phyloP scores from a whole-genome alignment of 2,329 filamentous ascomycete species.

The Fusarium fracticaudum region DNA sequence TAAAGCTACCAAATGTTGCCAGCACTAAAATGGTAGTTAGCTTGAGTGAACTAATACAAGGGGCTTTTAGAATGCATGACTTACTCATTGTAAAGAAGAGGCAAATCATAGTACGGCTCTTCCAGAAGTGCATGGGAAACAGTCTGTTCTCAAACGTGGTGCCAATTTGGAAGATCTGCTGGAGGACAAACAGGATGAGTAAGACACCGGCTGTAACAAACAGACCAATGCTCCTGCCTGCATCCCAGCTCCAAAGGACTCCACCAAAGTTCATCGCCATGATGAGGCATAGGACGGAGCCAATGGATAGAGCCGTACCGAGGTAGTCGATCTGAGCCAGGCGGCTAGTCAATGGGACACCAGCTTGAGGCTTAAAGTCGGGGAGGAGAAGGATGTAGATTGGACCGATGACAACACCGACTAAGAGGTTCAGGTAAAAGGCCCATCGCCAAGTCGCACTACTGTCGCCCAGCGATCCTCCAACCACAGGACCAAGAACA shows the following conservation, averaged over 20 bases:
- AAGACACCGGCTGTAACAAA: constrained; percentile 55
- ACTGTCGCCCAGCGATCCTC: constrained; percentile 11
- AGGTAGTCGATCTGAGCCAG: constrained; percentile 50
- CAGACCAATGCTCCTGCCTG: constrained; percentile 54
- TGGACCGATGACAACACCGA: constrained; percentile 10
- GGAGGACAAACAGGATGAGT: constrained; percentile 51
- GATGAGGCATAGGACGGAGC: constrained; percentile 51
- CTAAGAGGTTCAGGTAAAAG: constrained; percentile 24
- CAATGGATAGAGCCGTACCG: constrained; percentile 54
- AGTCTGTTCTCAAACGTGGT: constrained; percentile 42
- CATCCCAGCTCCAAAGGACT: constrained; percentile 56
- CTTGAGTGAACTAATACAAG: not conserved
- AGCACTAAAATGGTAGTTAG: not conserved
- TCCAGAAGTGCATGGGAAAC: constrained; percentile 60
- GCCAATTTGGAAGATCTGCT: constrained; percentile 49
- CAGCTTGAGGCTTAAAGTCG: constrained; percentile 5
- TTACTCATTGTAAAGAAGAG: constrained; percentile 52
- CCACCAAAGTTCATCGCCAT: constrained; percentile 63
- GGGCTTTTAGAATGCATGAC: not conserved
- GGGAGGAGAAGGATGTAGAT: constrained; percentile 18
- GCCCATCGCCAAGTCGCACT: constrained; percentile 43
- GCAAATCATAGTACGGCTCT: constrained; percentile 49
- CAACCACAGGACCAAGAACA: constrained; percentile 50
- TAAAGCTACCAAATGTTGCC: constrained; percentile 8
- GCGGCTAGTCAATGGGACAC: not conserved